Evolutionary conservation across 2,329 filamentous ascomycete species (phyloP).

Genomic region (Exophiala bonariae): DNA sequence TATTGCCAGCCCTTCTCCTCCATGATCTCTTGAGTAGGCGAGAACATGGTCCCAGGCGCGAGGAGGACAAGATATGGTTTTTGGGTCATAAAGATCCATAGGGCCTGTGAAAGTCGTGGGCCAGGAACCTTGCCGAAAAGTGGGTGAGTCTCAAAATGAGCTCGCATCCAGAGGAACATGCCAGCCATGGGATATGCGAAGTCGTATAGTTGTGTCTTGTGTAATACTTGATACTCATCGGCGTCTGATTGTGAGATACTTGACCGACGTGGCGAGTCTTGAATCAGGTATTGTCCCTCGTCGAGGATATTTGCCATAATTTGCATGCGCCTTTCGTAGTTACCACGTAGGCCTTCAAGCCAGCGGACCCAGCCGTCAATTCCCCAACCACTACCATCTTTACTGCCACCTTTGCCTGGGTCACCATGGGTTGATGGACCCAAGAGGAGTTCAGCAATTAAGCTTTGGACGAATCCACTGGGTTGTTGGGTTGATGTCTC

Average conservation of each 20-base stretch:
- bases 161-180: constrained; percentile 86
- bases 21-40: constrained; percentile 61
- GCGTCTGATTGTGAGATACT: constrained; percentile 33
- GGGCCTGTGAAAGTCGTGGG: constrained; percentile 59
- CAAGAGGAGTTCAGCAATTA: constrained; percentile 75
- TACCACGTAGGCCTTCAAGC: constrained; percentile 79
- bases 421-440: constrained; percentile 57
- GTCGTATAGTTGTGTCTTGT: constrained; percentile 70
- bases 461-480: constrained; percentile 83
- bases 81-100: constrained; percentile 71
- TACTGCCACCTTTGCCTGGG: constrained; percentile 49
- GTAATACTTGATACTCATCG: constrained; percentile 72
- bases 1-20: constrained; percentile 67
- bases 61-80: constrained; percentile 70
- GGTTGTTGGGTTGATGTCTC: constrained; percentile 81
- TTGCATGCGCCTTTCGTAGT: constrained; percentile 83
- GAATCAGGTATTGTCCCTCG: constrained; percentile 57
- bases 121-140: constrained; percentile 60
- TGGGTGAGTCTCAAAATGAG: constrained; percentile 62
- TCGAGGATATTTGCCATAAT: constrained; percentile 75
- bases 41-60: constrained; percentile 72
- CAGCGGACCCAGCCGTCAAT: constrained; percentile 86
- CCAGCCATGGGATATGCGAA: constrained; percentile 81
- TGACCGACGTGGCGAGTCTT: constrained; percentile 11
- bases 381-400: constrained; percentile 67